Conservation (phyloP, 768 basidiomycete species). For the Xanthoconium purpureum region DNA sequence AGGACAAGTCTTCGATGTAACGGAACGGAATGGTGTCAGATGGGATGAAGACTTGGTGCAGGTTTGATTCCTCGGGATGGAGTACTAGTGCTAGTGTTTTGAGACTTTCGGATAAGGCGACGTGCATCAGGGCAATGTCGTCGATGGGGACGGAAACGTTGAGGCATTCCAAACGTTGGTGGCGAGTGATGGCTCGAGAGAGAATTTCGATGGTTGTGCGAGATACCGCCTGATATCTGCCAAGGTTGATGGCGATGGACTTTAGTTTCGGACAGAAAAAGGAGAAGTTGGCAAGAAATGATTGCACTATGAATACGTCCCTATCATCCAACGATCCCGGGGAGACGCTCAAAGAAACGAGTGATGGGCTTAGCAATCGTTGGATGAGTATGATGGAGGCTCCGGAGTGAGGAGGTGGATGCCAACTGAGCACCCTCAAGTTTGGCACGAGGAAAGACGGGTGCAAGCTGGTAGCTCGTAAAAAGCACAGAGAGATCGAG, state of each 20-base stretch:
- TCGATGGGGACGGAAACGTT: not conserved
- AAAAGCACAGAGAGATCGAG: not conserved
- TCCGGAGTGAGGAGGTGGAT: not conserved
- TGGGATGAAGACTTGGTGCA: not conserved
- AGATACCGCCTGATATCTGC: too few relatives aligned
- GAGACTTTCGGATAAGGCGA: not conserved
- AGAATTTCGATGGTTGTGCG: not conserved
- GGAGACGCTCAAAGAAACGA: not conserved
- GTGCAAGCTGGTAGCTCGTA: not conserved
- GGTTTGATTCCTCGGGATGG: not conserved
- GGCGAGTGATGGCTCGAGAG: not conserved
- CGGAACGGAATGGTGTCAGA: not conserved
- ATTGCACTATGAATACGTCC: not conserved
- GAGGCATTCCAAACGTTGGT: not conserved
- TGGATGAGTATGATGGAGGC: not conserved
- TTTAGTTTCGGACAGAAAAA: not conserved
- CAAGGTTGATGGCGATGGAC: too few relatives aligned
- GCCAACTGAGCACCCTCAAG: constrained; percentile 1
- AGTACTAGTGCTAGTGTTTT: not conserved
- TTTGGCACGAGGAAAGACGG: not conserved
- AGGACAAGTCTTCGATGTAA: not conserved
- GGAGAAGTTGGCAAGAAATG: not conserved
- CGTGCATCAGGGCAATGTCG: not conserved
- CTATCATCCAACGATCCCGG: not conserved
- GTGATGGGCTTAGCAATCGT: not conserved